Percentiles rank a stretch among this genome's conserved stretches.
Evolutionary conservation across 306 rosid species (phyloP).

Genomic region (Trifolium repens): DNA sequence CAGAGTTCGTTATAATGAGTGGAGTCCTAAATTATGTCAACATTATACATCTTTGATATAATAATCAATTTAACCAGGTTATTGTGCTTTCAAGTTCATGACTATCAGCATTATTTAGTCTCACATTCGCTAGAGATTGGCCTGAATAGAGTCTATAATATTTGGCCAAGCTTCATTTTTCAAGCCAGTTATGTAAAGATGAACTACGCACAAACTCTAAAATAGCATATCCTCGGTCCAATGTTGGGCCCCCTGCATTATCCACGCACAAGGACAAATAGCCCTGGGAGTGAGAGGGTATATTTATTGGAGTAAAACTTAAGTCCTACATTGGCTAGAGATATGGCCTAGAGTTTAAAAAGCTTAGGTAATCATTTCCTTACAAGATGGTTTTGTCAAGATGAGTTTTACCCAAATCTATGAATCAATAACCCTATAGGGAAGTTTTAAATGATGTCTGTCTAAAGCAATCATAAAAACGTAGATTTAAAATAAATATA

Average conservation of each 20-base stretch:
- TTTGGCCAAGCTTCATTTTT: neutral
- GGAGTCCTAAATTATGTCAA: constrained; percentile 20
- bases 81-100: constrained; percentile 11
- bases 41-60: constrained; percentile 1
- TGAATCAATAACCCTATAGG: constrained; percentile 16
- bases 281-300: neutral
- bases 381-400: neutral
- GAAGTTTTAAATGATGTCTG: constrained; percentile 12
- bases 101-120: constrained; percentile 12
- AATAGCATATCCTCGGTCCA: neutral
- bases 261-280: neutral
- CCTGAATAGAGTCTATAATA: neutral
- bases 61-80: constrained; percentile 29
- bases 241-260: neutral
- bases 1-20: constrained; percentile 3
- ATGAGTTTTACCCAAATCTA: neutral
- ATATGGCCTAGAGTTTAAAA: neutral
- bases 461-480: constrained; percentile 28
- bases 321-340: neutral
- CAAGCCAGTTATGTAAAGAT: neutral
- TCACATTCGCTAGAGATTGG: neutral
- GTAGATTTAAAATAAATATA: constrained; percentile 29
- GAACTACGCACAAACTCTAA: neutral
- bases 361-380: constrained; percentile 2
- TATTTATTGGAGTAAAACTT: neutral